Base-by-base conservation (phyloP, 352 stramenopile genomes). In the Phytopythium sindhum region DNA sequence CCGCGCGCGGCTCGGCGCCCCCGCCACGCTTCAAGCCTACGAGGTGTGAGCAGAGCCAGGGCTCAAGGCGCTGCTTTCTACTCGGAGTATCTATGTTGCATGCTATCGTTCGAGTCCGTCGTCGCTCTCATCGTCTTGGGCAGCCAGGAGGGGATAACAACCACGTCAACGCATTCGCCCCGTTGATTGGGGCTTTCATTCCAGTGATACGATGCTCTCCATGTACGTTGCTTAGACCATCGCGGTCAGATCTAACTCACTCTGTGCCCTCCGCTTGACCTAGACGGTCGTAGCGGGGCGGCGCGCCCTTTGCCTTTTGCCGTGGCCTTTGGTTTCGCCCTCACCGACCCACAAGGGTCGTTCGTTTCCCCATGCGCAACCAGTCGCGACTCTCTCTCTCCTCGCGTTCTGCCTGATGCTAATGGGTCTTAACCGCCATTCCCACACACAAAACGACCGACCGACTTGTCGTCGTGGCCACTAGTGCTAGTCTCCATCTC, bases 21-120 rank as follows among this genome's bases (percentile, higher is more conserved):
- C 72, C 17, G 63, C 72, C 2, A 79, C 66, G 44, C 72, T 79
- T 21, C 72, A 76, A 24, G 72, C 72, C 29, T 79, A 76, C 51
- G 65, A 79, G 35, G 72, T 79, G 21, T 79, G 69, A 70, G 24
- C 6, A 17, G 17, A 55, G 48, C 35, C n/a, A n/a, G n/a, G n/a
- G n/a, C n/a, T n/a, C n/a, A n/a, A n/a, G n/a, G n/a, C n/a, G n/a
- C n/a, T n/a, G n/a, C n/a, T n/a, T n/a, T n/a, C n/a, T n/a, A n/a
- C n/a, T n/a, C n/a, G n/a, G n/a, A n/a, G n/a, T 41, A 37, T 44
- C 39, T 44, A 21, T 19, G 39, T 44, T 44, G 39, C 39, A 44
- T 44, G 39, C 11, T 19, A 26, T 52, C 45, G 45, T 52, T 52
- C n/a, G 19, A 11, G 21, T 26, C 45, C 10, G 45, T 52, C 45